phyloP scores from a whole-genome alignment of 768 basidiomycete genomes.

The Daedaleopsis sinensis region DNA sequence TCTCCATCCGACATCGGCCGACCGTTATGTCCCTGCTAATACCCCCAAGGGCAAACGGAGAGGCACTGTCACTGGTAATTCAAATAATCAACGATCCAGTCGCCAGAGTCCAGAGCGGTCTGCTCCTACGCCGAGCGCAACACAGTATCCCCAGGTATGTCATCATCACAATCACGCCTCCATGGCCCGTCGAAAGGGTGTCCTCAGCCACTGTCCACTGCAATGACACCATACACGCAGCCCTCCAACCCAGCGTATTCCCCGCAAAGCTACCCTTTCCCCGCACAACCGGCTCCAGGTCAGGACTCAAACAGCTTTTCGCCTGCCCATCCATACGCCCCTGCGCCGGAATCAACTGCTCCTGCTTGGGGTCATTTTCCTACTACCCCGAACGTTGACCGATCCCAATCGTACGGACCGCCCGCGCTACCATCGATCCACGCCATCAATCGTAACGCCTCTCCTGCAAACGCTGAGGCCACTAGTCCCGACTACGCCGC shows the following conservation, averaged over 20 bases:
- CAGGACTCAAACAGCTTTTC: slow-evolving; percentile 46
- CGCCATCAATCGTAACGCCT: slow-evolving; percentile 46
- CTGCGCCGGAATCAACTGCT: slow-evolving; percentile 43
- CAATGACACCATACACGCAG: slow-evolving; percentile 43
- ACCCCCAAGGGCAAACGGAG: slow-evolving; percentile 35
- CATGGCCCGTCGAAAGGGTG: slow-evolving; percentile 16
- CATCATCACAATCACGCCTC: neutral
- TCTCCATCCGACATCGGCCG: slow-evolving; percentile 79
- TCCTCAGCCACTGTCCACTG: slow-evolving; percentile 25
- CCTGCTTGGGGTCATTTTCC: slow-evolving; percentile 60
- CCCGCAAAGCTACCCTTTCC: slow-evolving; percentile 47
- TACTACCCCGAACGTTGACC: slow-evolving; percentile 35
- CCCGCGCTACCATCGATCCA: slow-evolving; percentile 55
- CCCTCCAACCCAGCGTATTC: slow-evolving; percentile 44
- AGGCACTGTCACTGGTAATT: slow-evolving; percentile 21
- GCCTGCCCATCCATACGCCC: slow-evolving; percentile 41
- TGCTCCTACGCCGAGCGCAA: slow-evolving; percentile 9
- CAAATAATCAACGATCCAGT: slow-evolving; percentile 23
- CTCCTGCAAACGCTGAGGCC: slow-evolving; percentile 19
- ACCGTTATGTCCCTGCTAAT: slow-evolving; percentile 64
- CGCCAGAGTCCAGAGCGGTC: slow-evolving; percentile 23
- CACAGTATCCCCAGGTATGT: slow-evolving; percentile 31
- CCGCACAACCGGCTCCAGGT: slow-evolving; percentile 43
- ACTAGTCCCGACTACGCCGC: slow-evolving; percentile 22
- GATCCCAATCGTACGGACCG: slow-evolving; percentile 44